phyloP scores from a whole-genome alignment of 2,329 filamentous ascomycete species.

The Cyanodermella asteris region DNA sequence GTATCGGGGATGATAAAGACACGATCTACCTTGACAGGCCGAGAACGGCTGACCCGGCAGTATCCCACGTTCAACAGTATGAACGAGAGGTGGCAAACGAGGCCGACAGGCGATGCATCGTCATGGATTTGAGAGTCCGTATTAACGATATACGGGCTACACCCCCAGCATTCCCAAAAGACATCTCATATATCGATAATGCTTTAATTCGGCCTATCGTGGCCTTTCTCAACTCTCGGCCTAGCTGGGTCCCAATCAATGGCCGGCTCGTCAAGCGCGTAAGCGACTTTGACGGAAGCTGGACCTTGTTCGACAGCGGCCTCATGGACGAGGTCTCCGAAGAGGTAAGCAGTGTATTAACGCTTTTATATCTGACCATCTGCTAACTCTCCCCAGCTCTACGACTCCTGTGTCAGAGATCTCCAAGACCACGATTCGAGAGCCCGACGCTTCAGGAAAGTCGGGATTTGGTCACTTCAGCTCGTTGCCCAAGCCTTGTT shows the following conservation, averaged over 20 bases:
- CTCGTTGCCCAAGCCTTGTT: constrained; percentile 84
- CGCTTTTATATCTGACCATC: background rate
- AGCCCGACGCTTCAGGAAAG: constrained; percentile 75
- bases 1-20: constrained; percentile 6
- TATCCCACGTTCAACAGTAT: constrained; percentile 8
- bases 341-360: constrained; percentile 39
- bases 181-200: constrained; percentile 90
- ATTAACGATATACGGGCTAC: constrained; percentile 86
- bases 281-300: constrained; percentile 80
- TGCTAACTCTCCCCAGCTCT: constrained; percentile 32
- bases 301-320: constrained; percentile 84
- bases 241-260: constrained; percentile 84
- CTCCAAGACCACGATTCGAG: constrained; percentile 76
- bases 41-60: constrained; percentile 4
- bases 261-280: constrained; percentile 83
- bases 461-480: constrained; percentile 87
- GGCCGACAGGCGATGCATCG: constrained; percentile 55
- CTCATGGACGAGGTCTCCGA: constrained; percentile 83
- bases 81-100: no score
- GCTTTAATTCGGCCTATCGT: constrained; percentile 89
- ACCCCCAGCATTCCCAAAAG: constrained; percentile 76
- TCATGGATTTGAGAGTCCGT: constrained; percentile 88
- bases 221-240: constrained; percentile 89
- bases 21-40: constrained; percentile 7
- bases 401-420: constrained; percentile 79